phyloP scores from a whole-genome alignment of 2,329 filamentous ascomycete species.

The Trichoderma koningiopsis region DNA sequence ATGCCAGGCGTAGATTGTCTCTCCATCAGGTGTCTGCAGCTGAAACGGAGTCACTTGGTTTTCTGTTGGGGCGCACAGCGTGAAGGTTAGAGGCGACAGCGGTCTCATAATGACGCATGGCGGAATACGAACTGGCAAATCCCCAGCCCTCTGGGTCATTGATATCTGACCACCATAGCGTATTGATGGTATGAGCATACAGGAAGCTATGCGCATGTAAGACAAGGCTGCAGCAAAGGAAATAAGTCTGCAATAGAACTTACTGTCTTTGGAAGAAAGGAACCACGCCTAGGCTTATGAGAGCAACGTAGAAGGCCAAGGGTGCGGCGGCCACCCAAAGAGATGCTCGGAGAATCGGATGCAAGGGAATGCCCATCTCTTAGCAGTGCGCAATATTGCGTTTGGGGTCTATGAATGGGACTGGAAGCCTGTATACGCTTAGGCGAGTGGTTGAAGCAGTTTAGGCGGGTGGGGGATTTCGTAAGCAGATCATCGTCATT shows the following conservation, averaged over 20 bases:
- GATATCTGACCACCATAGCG: conserved; percentile 70
- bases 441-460: neutral
- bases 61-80: conserved; percentile 48
- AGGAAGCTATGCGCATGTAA: conserved; percentile 60
- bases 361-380: conserved; percentile 36
- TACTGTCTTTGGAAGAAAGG: conserved; percentile 81
- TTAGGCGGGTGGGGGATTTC: neutral
- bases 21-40: conserved; percentile 72
- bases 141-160: conserved; percentile 80
- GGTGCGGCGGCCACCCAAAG: conserved; percentile 19
- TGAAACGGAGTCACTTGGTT: conserved; percentile 89
- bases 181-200: conserved; percentile 81
- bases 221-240: neutral
- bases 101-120: neutral
- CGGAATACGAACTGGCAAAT: conserved; percentile 67
- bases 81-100: neutral
- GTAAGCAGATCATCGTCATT: conserved; percentile 10
- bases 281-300: conserved; percentile 66
- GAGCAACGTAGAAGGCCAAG: conserved; percentile 56
- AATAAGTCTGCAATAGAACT: conserved; percentile 35
- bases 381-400: neutral
- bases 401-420: neutral
- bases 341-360: conserved; percentile 36
- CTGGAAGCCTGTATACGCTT: neutral
- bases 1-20: conserved; percentile 87